Base-by-base conservation (phyloP, 202 grass and related monocot genomes). In the Elaeis oleifera region DNA sequence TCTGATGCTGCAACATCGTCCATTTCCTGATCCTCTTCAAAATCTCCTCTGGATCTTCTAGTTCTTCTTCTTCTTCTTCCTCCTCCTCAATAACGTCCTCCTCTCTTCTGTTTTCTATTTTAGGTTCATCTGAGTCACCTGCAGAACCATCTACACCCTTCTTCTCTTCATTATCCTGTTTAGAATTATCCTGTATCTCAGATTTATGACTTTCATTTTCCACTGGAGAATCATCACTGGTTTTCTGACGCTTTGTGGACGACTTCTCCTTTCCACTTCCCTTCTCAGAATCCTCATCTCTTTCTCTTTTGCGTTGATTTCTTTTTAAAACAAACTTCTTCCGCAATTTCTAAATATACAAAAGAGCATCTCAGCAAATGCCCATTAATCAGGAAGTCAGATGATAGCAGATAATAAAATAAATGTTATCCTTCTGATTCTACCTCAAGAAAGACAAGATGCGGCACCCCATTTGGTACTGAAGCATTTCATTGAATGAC, bases 401-500 rank as follows among this genome's bases (percentile, higher is more conserved):
- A 4, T 71, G 15, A 57, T 44, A 50, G 23, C 22, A 68, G 36
- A 54, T 36, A 70, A 49, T n/a, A 27, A 11, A 21, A 72, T 72
- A 32, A 64, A 63, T 61, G 13, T 20, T 56, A 49, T 92, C 9
- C 11, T 44, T 44, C 36, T 13, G 1, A 44, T 44, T 44, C 11
- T 44, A 99, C 95, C 88, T 99, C 85, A 61, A 99, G 95, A 81
- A 99, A 55, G 85, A 89, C 63, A 89, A 71, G 49, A 99, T 78
- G 58, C 81, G 53, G 28, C 84, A 94, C 61, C 95, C 95, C 95
- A 99, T 99, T 69, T 78, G 79, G 76, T 89, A 84, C 32, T 94
- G 95, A 87, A 99, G 89, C 95, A 99, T 99, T 86, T 99, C 95
- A 59, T 83, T 74, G 63, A 99, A 86, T 2, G 95, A 82, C 58